Base-by-base conservation (phyloP, 139 green algal genomes). In the Chlorella sorokiniana region DNA sequence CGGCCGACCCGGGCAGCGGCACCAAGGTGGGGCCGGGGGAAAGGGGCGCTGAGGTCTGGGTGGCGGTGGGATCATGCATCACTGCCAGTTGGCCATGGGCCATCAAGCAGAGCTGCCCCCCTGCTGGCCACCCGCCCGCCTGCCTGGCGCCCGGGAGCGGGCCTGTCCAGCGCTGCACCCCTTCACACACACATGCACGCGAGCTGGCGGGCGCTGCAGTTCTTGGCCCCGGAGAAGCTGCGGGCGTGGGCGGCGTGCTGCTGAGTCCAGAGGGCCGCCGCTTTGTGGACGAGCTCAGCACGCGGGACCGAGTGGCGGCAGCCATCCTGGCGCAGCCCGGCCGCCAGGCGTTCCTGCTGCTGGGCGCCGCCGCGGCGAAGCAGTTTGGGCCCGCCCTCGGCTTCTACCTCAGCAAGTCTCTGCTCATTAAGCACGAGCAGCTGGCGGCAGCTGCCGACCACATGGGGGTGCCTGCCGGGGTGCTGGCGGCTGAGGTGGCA, bases 281-380 rank as follows among this genome's bases (percentile, higher is more conserved):
- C 23, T 96, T 97, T 86, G 89, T 93, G 31, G 83, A 97, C 59
- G 93, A 97, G 84, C 89, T 97, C 35, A 80, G 59, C 7, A 91
- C 85, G 2, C 87, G 93, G 6, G 91, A 95, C 69, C 68, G 86
- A 11, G 87, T 94, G 31, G 86, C 86, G 56, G 56, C 56, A 65
- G 56, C 56, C n/a, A 85, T 94, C 38, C 73, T 84, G n/a, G n/a
- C 41, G 29, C 77, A 78, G 59, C 74, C 65, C 7, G 69, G 37
- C 5, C 51, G 72, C 31, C 79, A 68, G 40, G 88, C 82, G 1
- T 92, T 82, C 70, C 80, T 95, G 69, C 27, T 95, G 86, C 83
- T 95, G 67, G 80, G 86, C 4, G 31, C 65, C 27, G 70, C 62
- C 0, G 85, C 74, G 0, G 87, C 76, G 2, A 69, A 76, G 3